phyloP scores from a whole-genome alignment of 345 rosid genomes.

The Melaleuca quinquenervia region DNA sequence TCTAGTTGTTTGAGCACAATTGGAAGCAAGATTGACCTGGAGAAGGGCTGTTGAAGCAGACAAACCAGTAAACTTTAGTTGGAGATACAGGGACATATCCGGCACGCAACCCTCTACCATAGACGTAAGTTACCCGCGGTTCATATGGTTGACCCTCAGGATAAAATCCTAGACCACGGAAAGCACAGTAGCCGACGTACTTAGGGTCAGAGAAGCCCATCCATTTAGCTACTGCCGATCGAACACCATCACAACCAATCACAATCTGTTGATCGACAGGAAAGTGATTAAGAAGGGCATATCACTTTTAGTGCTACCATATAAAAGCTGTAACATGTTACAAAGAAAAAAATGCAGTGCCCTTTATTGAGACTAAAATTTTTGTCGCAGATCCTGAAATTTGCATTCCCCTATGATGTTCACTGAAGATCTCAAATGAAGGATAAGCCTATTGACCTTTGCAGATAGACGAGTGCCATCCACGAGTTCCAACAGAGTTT shows the following conservation, averaged over 20 bases:
- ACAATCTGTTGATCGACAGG: conserved; percentile 43
- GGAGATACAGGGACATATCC: conserved; percentile 80
- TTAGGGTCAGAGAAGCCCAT: conserved; percentile 81
- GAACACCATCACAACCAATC: conserved; percentile 78
- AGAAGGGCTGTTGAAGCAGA: conserved; percentile 77
- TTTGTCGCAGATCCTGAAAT: neutral
- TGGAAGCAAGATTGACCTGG: conserved; percentile 33
- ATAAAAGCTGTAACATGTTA: neutral
- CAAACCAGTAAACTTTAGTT: conserved; percentile 83
- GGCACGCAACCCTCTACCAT: conserved; percentile 78
- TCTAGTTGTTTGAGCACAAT: too few relatives aligned
- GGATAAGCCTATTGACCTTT: conserved; percentile 23
- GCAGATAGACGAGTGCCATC: conserved; percentile 52
- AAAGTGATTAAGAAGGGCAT: neutral
- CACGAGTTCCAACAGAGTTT: conserved; percentile 44
- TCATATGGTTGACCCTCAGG: conserved; percentile 66
- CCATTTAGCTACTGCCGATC: conserved; percentile 77
- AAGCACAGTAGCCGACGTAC: conserved; percentile 73
- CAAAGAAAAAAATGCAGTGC: neutral
- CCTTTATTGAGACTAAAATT: neutral
- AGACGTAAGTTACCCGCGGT: conserved; percentile 52
- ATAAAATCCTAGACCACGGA: conserved; percentile 64
- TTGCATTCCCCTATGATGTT: neutral
- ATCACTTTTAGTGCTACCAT: neutral
- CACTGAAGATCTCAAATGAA: neutral